Evolutionary conservation across 2,329 filamentous ascomycete species (phyloP).

Genomic region (Trichoderma hamatum): DNA sequence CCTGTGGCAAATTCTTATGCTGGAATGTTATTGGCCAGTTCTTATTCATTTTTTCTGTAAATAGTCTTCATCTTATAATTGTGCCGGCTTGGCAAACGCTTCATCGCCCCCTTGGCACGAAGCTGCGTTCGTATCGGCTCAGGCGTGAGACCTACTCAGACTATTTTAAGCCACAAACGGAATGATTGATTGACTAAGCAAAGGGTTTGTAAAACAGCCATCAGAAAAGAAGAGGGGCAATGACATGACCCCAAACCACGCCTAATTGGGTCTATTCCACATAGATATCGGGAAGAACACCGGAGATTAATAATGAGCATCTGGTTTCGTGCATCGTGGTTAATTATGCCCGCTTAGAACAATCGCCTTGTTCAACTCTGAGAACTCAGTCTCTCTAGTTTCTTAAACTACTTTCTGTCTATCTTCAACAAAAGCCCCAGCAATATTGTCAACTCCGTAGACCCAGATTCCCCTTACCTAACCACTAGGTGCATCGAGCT

Average conservation of each 20-base stretch:
- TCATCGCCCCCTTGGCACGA: background rate
- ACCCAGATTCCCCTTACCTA: background rate
- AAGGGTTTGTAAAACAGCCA: background rate
- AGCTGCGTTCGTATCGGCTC: background rate
- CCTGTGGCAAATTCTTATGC: background rate
- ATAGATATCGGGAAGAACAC: background rate
- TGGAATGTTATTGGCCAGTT: background rate
- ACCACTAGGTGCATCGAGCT: background rate
- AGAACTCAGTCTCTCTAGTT: background rate
- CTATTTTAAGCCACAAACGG: background rate
- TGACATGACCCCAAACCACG: background rate
- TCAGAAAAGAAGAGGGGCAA: conserved; percentile 7
- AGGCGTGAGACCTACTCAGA: background rate
- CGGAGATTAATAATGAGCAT: conserved; percentile 15
- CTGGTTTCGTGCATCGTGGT: background rate
- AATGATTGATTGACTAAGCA: conserved; percentile 17
- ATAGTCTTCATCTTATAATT: background rate
- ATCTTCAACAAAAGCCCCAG: background rate
- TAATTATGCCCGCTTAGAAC: background rate
- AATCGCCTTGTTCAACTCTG: background rate
- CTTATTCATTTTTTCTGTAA: background rate
- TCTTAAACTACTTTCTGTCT: background rate
- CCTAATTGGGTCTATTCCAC: background rate
- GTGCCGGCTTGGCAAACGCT: background rate
- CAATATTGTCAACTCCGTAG: background rate